Evolutionary conservation across 192 early-diverging fungal species (phyloP).

Genomic region (Coemansia sp.): DNA sequence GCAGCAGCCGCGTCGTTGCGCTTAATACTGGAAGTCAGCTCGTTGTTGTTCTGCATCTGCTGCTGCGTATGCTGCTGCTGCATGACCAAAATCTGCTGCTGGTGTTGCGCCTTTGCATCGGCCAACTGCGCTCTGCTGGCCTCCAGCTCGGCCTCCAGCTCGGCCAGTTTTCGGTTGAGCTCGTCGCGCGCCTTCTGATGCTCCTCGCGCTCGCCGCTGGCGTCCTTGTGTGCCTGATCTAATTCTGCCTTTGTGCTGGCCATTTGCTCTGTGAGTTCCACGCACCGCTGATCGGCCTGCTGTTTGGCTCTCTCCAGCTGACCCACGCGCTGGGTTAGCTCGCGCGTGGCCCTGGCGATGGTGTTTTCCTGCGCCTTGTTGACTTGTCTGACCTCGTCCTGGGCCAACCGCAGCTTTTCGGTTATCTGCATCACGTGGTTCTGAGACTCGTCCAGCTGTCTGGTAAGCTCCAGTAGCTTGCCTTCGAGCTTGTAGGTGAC

Average conservation of each 20-base stretch:
- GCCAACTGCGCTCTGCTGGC: slow-evolving; percentile 30
- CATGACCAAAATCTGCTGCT: slow-evolving; percentile 39
- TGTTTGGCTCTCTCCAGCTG: slow-evolving; percentile 30
- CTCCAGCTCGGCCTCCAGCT: slow-evolving; percentile 41
- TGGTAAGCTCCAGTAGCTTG: slow-evolving; percentile 95
- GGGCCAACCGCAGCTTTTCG: slow-evolving; percentile 47
- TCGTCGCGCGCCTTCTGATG: slow-evolving; percentile 9
- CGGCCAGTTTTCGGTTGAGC: slow-evolving; percentile 40
- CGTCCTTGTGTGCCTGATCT: slow-evolving; percentile 25
- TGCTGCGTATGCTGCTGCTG: slow-evolving; percentile 14
- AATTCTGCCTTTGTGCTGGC: slow-evolving; percentile 22
- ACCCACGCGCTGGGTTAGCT: slow-evolving; percentile 22
- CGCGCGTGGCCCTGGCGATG: slow-evolving; percentile 11
- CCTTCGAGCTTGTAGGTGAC: slow-evolving; percentile 90
- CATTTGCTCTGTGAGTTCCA: slow-evolving; percentile 26
- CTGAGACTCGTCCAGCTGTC: slow-evolving; percentile 66
- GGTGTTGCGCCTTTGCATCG: slow-evolving; percentile 41
- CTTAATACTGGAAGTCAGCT: slow-evolving; percentile 26
- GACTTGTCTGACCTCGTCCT: slow-evolving; percentile 20
- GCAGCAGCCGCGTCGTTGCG: slow-evolving; percentile 17
- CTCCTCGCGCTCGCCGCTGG: slow-evolving; percentile 16
- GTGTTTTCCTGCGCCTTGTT: slow-evolving; percentile 17
- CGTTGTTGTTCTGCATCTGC: neutral
- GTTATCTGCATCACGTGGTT: slow-evolving; percentile 63
- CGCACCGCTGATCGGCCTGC: slow-evolving; percentile 28